phyloP scores from a whole-genome alignment of 2,329 filamentous ascomycete genomes.

The Claviceps lovelessii region DNA sequence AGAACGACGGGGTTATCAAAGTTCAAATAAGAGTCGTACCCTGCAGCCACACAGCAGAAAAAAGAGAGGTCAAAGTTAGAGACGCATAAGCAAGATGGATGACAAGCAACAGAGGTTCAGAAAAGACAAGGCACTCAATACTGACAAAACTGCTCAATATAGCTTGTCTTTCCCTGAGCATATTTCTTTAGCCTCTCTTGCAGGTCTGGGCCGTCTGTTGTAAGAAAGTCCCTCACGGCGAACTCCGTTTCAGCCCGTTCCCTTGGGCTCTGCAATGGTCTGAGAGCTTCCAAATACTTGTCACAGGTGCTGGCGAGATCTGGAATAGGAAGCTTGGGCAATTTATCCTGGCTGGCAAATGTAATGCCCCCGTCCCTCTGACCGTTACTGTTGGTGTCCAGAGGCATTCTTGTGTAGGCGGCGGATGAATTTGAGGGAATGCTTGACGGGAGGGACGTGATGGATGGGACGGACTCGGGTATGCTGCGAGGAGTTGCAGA shows the following conservation, averaged over 20 bases:
- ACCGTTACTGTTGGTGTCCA: slow-evolving; percentile 18
- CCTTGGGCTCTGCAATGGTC: slow-evolving; percentile 63
- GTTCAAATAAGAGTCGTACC: slow-evolving; percentile 98
- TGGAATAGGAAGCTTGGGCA: slow-evolving; percentile 87
- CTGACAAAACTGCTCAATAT: slow-evolving; percentile 97
- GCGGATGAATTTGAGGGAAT: slow-evolving; percentile 12
- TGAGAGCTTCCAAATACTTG: slow-evolving; percentile 66
- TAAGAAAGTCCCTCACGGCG: slow-evolving; percentile 72
- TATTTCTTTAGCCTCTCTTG: slow-evolving; percentile 86
- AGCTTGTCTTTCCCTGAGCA: slow-evolving; percentile 80
- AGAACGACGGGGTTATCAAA: slow-evolving; percentile 95
- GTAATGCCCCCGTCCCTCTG: slow-evolving; percentile 59
- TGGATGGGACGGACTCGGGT: slow-evolving; percentile 18
- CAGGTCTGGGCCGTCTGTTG: slow-evolving; percentile 63
- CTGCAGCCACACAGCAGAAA: slow-evolving; percentile 28
- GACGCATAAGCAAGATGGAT: not conserved
- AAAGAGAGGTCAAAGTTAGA: slow-evolving; percentile 3
- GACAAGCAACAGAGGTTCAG: not conserved
- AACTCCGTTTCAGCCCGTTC: slow-evolving; percentile 73
- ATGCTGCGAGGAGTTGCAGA: slow-evolving; percentile 26
- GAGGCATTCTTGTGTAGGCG: slow-evolving; percentile 31
- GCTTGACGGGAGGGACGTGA: not conserved
- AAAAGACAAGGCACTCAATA: slow-evolving; percentile 9
- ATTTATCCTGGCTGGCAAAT: slow-evolving; percentile 73
- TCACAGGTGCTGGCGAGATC: slow-evolving; percentile 65